Evolutionary conservation across 139 green algal species (phyloP).

Genomic region (Diplosphaera chodatii): DNA sequence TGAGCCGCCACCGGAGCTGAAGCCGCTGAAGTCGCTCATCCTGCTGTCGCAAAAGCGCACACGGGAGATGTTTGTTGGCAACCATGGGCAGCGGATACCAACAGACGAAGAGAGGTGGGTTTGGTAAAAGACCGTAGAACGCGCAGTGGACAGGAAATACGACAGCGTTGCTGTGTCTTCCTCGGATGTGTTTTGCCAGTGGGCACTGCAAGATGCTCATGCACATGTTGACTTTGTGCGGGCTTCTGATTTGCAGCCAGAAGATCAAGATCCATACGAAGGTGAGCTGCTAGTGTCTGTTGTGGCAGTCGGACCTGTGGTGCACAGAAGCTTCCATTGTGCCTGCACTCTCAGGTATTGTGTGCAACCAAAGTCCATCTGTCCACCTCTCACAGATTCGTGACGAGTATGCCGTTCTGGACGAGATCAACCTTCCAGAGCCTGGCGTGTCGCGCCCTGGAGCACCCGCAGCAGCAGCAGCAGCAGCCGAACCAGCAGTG

Average conservation of each 20-base stretch:
- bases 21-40: constrained; percentile 71
- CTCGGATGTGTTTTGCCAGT: too few species aligned
- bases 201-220: neutral
- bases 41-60: constrained; percentile 76
- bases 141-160: too few species aligned
- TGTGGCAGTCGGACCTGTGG: neutral
- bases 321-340: too few species aligned
- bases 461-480: neutral
- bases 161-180: too few species aligned
- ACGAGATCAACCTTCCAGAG: constrained; percentile 32
- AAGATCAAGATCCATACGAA: constrained; percentile 64
- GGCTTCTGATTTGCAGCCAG: constrained; percentile 38
- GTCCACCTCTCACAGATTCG: constrained; percentile 28
- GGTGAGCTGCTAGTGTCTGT: constrained; percentile 23
- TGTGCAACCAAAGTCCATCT: too few species aligned
- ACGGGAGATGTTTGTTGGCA: constrained; percentile 75
- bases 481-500: neutral
- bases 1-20: constrained; percentile 63
- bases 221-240: neutral
- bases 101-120: constrained; percentile 57
- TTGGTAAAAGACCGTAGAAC: too few species aligned
- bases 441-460: neutral
- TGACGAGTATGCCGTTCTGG: constrained; percentile 44
- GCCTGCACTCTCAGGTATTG: too few species aligned
- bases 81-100: constrained; percentile 42